A percentile compares a stretch with the other conserved stretches of the same genome.
Conservation (phyloP, 176 grass and related monocot species). For the Aegilops bicornis region DNA sequence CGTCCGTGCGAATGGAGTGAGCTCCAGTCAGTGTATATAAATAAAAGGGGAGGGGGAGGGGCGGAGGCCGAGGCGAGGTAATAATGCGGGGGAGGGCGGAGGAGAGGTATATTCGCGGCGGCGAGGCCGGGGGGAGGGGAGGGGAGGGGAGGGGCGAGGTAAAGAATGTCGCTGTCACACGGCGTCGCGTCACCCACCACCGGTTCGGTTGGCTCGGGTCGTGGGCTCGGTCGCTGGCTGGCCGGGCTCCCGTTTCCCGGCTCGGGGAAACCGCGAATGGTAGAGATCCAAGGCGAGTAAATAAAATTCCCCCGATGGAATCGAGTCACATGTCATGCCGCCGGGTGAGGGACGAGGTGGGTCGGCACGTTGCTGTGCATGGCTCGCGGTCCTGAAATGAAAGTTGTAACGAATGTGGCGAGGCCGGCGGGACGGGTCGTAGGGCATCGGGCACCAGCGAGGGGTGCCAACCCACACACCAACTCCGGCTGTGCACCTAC, state of each 20-base stretch:
- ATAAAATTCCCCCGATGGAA: background rate
- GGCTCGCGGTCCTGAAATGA: no score
- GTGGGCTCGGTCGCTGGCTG: conserved; percentile 2
- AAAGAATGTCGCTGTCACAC: conserved; percentile 70
- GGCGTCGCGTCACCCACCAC: background rate
- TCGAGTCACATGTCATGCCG: background rate
- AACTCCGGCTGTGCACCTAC: background rate
- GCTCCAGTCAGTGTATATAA: background rate
- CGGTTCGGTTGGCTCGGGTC: background rate
- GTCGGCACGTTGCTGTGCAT: no score
- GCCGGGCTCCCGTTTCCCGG: background rate
- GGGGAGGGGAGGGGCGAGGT: conserved; percentile 16
- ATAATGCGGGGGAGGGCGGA: background rate
- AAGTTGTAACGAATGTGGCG: no score
- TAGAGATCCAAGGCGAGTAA: background rate
- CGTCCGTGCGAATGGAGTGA: conserved; percentile 28
- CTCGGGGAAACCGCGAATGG: background rate
- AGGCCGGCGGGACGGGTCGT: no score
- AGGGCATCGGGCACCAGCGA: no score
- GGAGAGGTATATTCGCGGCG: conserved; percentile 26
- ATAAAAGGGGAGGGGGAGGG: background rate
- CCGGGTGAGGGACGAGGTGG: no score
- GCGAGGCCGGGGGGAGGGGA: background rate
- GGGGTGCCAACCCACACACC: background rate
- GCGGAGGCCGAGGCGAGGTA: background rate